Conservation (phyloP, 2,329 filamentous ascomycete species). For the Rasamsonia emersonii region DNA sequence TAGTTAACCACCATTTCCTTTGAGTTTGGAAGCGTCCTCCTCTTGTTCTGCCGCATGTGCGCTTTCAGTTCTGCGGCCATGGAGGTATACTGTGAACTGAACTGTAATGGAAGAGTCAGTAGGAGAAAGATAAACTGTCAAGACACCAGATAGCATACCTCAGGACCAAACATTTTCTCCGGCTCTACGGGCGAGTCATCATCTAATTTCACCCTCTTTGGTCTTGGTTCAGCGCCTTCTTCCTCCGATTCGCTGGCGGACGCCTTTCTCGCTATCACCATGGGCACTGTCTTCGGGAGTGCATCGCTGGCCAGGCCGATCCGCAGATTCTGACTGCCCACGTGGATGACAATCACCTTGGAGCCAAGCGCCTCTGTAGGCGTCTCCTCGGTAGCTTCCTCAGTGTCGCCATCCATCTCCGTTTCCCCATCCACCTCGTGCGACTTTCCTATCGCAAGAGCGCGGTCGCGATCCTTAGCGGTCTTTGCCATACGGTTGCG, state of each 20-base stretch:
- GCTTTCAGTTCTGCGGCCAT: slow-evolving; percentile 81
- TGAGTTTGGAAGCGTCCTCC: slow-evolving; percentile 91
- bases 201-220: slow-evolving; percentile 54
- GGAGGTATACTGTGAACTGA: slow-evolving; percentile 60
- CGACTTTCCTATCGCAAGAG: slow-evolving; percentile 65
- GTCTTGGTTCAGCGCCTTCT: slow-evolving; percentile 68
- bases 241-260: slow-evolving; percentile 75
- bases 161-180: slow-evolving; percentile 82
- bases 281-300: slow-evolving; percentile 85
- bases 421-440: slow-evolving; percentile 40
- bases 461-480: slow-evolving; percentile 80
- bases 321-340: slow-evolving; percentile 88
- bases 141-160: slow-evolving; percentile 44
- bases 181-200: slow-evolving; percentile 42
- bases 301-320: slow-evolving; percentile 95
- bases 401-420: slow-evolving; percentile 39
- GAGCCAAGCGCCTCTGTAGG: slow-evolving; percentile 62
- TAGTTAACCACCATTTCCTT: slow-evolving; percentile 93
- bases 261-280: slow-evolving; percentile 77
- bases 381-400: slow-evolving; percentile 46
- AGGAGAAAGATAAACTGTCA: slow-evolving; percentile 1
- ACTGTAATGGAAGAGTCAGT: slow-evolving; percentile 28
- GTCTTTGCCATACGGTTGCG: slow-evolving; percentile 75
- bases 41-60: slow-evolving; percentile 88
- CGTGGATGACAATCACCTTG: slow-evolving; percentile 89